Percentiles rank a stretch among this genome's conserved stretches.
These are phyloP conservation scores for Taphrina communis DNA, from an alignment of 1,139 yeast species.

Conservation along the genomic window DNA sequence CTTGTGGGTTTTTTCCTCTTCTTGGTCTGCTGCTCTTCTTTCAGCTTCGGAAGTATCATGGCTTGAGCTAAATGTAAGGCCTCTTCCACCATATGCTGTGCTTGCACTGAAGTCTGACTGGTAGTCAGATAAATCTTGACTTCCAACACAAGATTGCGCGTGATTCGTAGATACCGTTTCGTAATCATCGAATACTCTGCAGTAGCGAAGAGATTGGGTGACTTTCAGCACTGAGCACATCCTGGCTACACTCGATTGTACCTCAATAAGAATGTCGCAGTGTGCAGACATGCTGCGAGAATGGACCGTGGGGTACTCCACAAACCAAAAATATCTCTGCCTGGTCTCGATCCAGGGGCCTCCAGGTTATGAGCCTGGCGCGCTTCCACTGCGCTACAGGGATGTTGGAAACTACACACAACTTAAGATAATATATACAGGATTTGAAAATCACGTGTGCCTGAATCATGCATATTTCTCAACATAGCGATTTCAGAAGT, in stretches of 20 bases:
- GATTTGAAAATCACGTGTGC: not conserved
- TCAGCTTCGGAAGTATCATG: constrained; percentile 33
- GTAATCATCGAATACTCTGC: not conserved
- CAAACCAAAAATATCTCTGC: constrained; percentile 74
- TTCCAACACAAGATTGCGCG: constrained; percentile 30
- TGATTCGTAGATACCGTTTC: constrained; percentile 39
- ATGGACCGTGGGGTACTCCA: too few relatives aligned
- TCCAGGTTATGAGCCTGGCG: constrained; percentile 99
- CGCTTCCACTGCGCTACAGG: constrained; percentile 98
- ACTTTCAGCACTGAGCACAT: too few relatives aligned
- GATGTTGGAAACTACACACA: constrained; percentile 1
- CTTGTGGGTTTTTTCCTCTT: constrained; percentile 31
- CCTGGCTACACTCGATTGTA: too few relatives aligned
- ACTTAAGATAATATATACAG: not conserved
- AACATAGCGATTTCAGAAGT: too few relatives aligned
- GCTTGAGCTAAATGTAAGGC: constrained; percentile 23
- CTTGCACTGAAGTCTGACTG: not conserved
- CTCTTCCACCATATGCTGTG: constrained; percentile 14
- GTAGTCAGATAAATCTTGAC: constrained; percentile 26
- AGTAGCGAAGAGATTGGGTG: too few relatives aligned
- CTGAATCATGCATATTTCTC: too few relatives aligned
- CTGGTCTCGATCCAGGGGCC: constrained; percentile 99
- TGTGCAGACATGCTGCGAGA: too few relatives aligned
- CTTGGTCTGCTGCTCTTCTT: constrained; percentile 31
- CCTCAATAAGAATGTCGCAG: too few relatives aligned